These are phyloP conservation scores for Kuraishia piskuri DNA, from an alignment of 805 yeast species.

Conservation along the genomic window DNA sequence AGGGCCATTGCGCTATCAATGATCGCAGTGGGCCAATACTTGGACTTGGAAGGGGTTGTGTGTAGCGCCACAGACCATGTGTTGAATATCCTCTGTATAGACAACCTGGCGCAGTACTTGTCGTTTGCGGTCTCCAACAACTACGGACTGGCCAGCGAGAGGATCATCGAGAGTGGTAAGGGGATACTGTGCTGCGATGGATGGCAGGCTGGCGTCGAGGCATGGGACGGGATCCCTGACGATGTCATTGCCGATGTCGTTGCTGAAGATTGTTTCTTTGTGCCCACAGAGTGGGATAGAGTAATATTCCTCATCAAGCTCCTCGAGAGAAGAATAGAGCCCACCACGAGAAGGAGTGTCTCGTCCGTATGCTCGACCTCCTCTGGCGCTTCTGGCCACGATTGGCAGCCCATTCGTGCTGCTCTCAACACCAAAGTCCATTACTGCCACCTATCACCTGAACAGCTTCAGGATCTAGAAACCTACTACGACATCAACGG, in stretches of 20 bases:
- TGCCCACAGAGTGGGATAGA: conserved; percentile 49
- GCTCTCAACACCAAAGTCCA: conserved; percentile 33
- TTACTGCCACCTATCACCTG: conserved; percentile 41
- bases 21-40: conserved; percentile 41
- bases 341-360: neutral
- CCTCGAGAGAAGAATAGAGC: conserved; percentile 25
- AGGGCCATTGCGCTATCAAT: conserved; percentile 28
- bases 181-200: conserved; percentile 40
- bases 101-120: conserved; percentile 27
- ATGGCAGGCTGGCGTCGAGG: conserved; percentile 34
- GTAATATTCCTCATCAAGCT: conserved; percentile 36
- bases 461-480: conserved; percentile 35
- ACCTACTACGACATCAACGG: conserved; percentile 27
- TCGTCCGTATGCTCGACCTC: neutral
- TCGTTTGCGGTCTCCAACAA: conserved; percentile 33
- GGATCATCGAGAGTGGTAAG: conserved; percentile 36
- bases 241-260: conserved; percentile 33
- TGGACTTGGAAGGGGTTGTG: conserved; percentile 36
- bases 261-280: conserved; percentile 41
- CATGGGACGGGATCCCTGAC: conserved; percentile 40
- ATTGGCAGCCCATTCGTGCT: conserved; percentile 17
- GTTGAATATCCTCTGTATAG: conserved; percentile 24
- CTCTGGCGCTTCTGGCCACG: conserved; percentile 8
- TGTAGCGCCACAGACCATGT: conserved; percentile 32
- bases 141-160: conserved; percentile 37